Evolutionary conservation across 495 filamentous ascomycete species (phyloP), one percentile per base, ranked within the genome.

Genomic region (Aspergillus steynii): DNA sequence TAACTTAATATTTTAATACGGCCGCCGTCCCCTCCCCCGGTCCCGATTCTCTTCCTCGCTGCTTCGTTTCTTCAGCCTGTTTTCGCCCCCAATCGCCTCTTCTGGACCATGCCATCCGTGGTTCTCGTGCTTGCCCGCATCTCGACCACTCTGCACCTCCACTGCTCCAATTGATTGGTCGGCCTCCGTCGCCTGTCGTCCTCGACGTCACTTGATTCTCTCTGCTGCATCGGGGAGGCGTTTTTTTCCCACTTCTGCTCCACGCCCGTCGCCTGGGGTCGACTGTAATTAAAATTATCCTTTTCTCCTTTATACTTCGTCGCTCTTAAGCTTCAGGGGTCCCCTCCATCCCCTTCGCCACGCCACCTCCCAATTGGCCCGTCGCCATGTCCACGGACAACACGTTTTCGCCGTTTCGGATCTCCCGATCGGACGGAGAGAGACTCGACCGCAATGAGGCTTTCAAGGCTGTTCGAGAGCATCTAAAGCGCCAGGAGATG

Each of bases 361-460:
- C 37, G 7, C 37, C 7, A 2, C 3, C 7, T 42, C 9, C 37
- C 27, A 29, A 29, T 48, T 53, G 50, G 28, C 29, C 46, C 28
- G 29, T 61, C 54, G 59, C 25, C 64, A 76, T 78, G 71, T 69
- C 69, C 29, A 67, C 63, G 34, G 56, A 51, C 34, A 63, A 65
- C 61, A 70, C 65, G 10, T 55, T 61, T 9, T 80, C 78, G n/a
- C 81, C 82, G 0, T 85, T 85, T 61, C 72, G 68, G 20, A 73
- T 85, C 61, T 74, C 77, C 25, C 62, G 34, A 14, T 70, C 73
- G 15, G 79, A 80, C 29, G 67, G 65, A 10, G 67, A 73, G 42
- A 68, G 68, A 32, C 62, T 83, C 32, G 72, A 74, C 31, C 70
- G 69, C 53, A 79, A 78, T 67, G 74, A 77, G 54, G 75, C 77